Evolutionary conservation across 2,329 filamentous ascomycete genomes (phyloP), one percentile per base, ranked within the genome.

Genomic region (Xylaria sp.): DNA sequence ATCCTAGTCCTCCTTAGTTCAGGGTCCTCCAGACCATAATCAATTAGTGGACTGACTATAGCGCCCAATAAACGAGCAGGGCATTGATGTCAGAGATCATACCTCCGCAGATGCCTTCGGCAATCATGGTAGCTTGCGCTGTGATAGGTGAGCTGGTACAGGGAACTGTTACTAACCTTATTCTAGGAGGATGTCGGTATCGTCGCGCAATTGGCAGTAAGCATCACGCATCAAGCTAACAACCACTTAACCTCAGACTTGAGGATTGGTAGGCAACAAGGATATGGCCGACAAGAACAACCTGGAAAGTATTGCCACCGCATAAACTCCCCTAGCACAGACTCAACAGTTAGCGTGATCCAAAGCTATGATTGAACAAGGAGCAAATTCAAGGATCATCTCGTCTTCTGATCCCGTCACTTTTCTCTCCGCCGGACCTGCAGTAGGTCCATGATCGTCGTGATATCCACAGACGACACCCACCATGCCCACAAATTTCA

Each of bases 361-460:
- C 15, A 32, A 18, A 55, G 60, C 36, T 63, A 13, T 20, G 46
- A 60, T 67, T 59, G 60, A 39, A 41, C 9, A 23, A 63, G 48
- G 23, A 28, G 18, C 43, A 41, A 50, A 60, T 67, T 60, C 56
- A 50, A 56, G 65, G 65, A 45, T 50, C 55, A 43, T 36, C 55
- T 41, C n/a, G 39, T 59, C 60, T 53, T 36, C 39, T 56, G 53
- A 46, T 56, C 53, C 34, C 36, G 15, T 45, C 25, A 39, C 39
- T 45, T 25, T 15, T 30, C 50, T 50, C 34, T 46, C 46, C 18
- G 48, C 34, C 39, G 60, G 65, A 60, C 64, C 67, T 69, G 60
- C 57, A 60, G 60, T 67, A 67, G 57, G 59, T 25, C 30, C 25
- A 50, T 34, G 67, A 69, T 69, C 67, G 60, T 60, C 67, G 30